These are phyloP conservation scores for Pseudogymnoascus sp. DNA, from an alignment of 2,329 filamentous ascomycete genomes.

Conservation along the genomic window DNA sequence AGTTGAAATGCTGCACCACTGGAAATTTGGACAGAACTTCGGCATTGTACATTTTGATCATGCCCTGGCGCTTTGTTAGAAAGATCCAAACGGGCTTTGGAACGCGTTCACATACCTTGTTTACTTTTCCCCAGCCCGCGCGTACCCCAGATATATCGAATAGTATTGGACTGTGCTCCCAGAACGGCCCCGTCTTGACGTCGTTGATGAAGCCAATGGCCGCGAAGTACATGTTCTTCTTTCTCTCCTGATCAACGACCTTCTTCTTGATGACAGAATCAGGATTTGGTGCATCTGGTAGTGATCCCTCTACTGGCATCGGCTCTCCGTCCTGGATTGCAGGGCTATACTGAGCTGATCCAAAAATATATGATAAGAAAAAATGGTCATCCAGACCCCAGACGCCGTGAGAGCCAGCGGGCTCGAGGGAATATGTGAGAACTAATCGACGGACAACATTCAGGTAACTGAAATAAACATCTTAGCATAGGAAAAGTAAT, in stretches of 20 bases:
- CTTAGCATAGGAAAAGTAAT: neutral
- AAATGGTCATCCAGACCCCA: conserved; percentile 98
- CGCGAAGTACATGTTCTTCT: conserved; percentile 81
- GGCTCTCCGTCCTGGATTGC: conserved; percentile 56
- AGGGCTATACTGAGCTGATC: conserved; percentile 80
- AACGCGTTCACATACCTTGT: conserved; percentile 49
- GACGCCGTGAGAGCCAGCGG: conserved; percentile 91
- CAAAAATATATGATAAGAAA: conserved; percentile 90
- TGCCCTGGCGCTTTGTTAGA: conserved; percentile 51
- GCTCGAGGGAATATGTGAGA: conserved; percentile 84
- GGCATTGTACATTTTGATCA: conserved; percentile 97
- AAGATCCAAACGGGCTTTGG: neutral
- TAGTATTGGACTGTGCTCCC: conserved; percentile 91
- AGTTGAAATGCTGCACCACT: conserved; percentile 92
- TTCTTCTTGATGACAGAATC: conserved; percentile 56
- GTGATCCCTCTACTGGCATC: conserved; percentile 72
- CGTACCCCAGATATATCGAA: conserved; percentile 90
- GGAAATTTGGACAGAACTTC: conserved; percentile 96
- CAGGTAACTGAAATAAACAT: conserved; percentile 53
- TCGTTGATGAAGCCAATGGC: conserved; percentile 96
- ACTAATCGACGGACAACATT: conserved; percentile 74
- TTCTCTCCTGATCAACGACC: conserved; percentile 58
- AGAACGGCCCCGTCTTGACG: conserved; percentile 93
- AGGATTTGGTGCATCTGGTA: conserved; percentile 63
- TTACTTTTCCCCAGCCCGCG: conserved; percentile 97